Evolutionary conservation across 768 basidiomycete species (phyloP).

Genomic region (Podaxis sp.): DNA sequence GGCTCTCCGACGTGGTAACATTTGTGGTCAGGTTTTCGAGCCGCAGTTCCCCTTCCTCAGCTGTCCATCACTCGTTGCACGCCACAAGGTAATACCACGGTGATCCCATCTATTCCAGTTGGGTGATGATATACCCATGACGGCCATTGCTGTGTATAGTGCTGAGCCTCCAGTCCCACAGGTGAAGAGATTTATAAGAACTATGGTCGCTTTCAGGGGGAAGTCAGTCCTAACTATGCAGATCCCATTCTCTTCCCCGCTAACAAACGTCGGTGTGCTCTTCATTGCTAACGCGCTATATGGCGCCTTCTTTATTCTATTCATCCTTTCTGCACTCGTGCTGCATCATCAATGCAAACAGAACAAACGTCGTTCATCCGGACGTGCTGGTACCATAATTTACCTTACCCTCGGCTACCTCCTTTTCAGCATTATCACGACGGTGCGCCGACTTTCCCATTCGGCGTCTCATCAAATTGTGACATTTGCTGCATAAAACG

Average conservation of each 20-base stretch:
- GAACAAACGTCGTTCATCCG: not conserved
- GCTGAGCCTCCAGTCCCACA: no score
- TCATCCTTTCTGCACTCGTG: not conserved
- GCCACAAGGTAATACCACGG: not conserved
- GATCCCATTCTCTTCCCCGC: not conserved
- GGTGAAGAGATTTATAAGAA: not conserved
- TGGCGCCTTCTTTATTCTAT: constrained; percentile 3
- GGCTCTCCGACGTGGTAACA: no score
- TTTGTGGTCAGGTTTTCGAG: no score
- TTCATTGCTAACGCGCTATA: not conserved
- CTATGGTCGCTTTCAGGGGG: not conserved
- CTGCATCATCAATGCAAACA: not conserved
- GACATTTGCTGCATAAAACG: not conserved
- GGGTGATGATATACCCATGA: not conserved
- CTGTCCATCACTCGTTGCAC: not conserved
- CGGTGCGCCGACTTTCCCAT: not conserved
- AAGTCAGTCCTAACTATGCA: not conserved
- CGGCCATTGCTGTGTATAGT: not conserved
- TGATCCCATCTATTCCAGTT: not conserved
- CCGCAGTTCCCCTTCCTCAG: no score
- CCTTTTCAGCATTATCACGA: not conserved
- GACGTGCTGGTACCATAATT: not conserved
- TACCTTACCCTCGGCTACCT: constrained; percentile 5
- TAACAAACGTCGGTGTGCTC: not conserved
- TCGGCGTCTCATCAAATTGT: not conserved